A percentile compares a stretch with the other conserved stretches of the same genome.
Conservation (phyloP, 331 rosid genomes). For the Telfairia occidentalis region DNA sequence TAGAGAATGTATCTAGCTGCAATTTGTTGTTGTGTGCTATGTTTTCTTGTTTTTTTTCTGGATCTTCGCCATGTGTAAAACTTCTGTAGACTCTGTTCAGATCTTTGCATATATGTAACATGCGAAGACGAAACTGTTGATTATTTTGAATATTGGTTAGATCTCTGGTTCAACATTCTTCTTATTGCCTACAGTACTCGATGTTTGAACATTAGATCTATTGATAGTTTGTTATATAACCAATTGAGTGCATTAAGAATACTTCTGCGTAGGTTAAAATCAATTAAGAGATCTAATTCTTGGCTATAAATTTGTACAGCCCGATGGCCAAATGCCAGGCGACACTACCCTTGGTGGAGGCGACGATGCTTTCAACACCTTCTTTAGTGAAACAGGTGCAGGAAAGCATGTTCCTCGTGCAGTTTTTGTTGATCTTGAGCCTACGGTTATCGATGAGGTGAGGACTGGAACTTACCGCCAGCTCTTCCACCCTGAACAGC, state of each 20-base stretch:
- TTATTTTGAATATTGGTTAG: neutral
- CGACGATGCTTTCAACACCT: slow-evolving; percentile 42
- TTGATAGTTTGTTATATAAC: neutral
- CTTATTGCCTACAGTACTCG: neutral
- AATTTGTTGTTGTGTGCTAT: neutral
- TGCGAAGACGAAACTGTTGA: neutral
- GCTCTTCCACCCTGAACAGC: slow-evolving; percentile 93
- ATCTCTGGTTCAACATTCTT: neutral
- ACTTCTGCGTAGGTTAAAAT: neutral
- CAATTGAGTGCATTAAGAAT: neutral
- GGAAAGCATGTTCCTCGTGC: slow-evolving; percentile 76
- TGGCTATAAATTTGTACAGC: slow-evolving; percentile 24
- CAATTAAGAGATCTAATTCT: neutral
- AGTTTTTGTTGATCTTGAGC: slow-evolving; percentile 18
- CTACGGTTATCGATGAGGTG: slow-evolving; percentile 39
- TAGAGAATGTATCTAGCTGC: neutral
- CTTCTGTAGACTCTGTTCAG: neutral
- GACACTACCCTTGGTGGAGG: slow-evolving; percentile 15
- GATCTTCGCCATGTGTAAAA: neutral
- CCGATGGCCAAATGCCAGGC: slow-evolving; percentile 45
- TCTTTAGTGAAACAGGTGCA: slow-evolving; percentile 65
- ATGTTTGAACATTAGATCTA: neutral
- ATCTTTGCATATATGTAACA: neutral
- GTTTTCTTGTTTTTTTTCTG: no score
- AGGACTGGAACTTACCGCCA: slow-evolving; percentile 90